Base-by-base conservation (phyloP, 495 filamentous ascomycete species). In the Hyaloscypha bicolor region DNA sequence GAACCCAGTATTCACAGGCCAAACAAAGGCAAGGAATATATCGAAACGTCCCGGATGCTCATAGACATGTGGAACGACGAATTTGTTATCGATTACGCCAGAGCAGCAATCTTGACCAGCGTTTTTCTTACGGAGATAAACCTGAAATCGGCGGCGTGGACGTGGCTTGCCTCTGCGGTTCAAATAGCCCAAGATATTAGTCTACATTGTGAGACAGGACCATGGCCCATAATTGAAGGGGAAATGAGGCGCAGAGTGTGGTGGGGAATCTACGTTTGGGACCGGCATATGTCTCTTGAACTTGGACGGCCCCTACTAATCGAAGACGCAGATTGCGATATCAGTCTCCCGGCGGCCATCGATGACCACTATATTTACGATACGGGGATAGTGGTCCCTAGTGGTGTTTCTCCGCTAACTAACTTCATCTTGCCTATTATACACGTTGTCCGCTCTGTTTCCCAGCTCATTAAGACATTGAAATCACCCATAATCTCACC, bases 201-300 rank as follows among this genome's bases (percentile, higher is more conserved):
- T 4, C 79, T 99, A 31, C 88, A 98, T 70, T 81, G 86, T 30
- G 93, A 97, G 68, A 86, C 84, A 19, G 90, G 87, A 2, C 85
- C 89, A 9, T 90, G 88, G 87, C 81, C 88, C 12, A 79, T 88
- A 12, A 79, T 96, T 19, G 95, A 98, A 75, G 86, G 83, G 19
- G 95, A 97, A 73, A 94, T 93, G 88, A 84, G 94, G 60, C 84
- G 91, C 63, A 85, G 95, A 58, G 87, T 96, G 16, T 99, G 95
- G 95, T 99, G 95, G 95, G 86, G 91, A 37, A 86, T 97, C 66
- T 98, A 97, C 77, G 86, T 90, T 56, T 92, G 93, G 80, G 95
- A 99, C 79, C 87, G 95, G 62, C 79, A 91, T 51, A 79, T 96
- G 12, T 89, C 93, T 4, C 82, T 97, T 52, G 93, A 97, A 71